phyloP scores from a whole-genome alignment of 352 stramenopile genomes.

The Phytopythium vexans region DNA sequence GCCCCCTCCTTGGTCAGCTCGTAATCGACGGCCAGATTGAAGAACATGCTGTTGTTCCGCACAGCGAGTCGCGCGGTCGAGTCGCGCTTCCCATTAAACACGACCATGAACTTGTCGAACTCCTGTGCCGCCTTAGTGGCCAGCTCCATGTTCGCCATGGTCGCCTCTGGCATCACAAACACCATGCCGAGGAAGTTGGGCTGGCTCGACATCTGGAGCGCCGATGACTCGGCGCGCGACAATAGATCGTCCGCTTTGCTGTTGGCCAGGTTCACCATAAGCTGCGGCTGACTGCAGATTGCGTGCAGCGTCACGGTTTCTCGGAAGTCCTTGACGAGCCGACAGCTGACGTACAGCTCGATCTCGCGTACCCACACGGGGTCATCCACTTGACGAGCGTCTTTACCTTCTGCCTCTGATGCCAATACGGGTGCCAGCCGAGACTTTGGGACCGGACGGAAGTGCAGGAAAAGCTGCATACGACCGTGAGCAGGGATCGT shows the following conservation, averaged over 20 bases:
- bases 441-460: constrained; percentile 58
- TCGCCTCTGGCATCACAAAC: constrained; percentile 74
- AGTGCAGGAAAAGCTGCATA: constrained; percentile 88
- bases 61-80: constrained; percentile 65
- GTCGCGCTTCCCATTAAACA: constrained; percentile 72
- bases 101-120: constrained; percentile 68
- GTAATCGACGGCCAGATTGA: constrained; percentile 61
- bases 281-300: constrained; percentile 74
- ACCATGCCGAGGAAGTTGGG: constrained; percentile 79
- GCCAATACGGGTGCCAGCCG: no score
- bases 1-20: constrained; percentile 25
- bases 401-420: no score
- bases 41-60: constrained; percentile 86
- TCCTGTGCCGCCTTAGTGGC: constrained; percentile 24
- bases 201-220: constrained; percentile 36
- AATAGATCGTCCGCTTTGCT: constrained; percentile 33
- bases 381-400: constrained; percentile 12
- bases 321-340: constrained; percentile 85
- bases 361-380: constrained; percentile 75
- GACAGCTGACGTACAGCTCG: constrained; percentile 86
- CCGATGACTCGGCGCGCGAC: constrained; percentile 16
- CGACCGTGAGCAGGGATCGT: constrained; percentile 63
- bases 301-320: constrained; percentile 79
- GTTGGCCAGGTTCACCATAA: constrained; percentile 66
- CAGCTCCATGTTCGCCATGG: constrained; percentile 36